Base-by-base conservation (phyloP, 2,329 filamentous ascomycete species). In the Aureobasidium mangrovei region DNA sequence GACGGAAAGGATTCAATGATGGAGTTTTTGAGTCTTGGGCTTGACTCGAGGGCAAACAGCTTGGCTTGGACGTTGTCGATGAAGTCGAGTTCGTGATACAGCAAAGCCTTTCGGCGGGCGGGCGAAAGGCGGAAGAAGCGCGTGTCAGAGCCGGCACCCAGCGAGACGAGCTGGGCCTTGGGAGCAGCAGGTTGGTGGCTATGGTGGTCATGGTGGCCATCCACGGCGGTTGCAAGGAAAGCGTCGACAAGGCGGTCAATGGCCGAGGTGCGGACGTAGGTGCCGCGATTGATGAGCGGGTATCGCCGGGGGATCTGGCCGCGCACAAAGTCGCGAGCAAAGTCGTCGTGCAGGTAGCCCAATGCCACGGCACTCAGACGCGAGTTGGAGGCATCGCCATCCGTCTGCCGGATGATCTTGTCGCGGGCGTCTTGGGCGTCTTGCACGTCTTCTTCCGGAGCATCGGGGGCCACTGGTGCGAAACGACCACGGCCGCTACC, bases 11-110 rank as follows among this genome's bases (percentile, higher is more conserved):
- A 24, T 31, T 36, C 18, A 12, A 53, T 38, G 26, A 63, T 65
- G 2, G 62, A 56, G 42, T 63, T 46, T 2, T 70, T 61, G 10
- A 66, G 59, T 12, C 46, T 45, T 4, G 67, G 60, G 6, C 66
- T 62, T 38, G 60, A 59, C 40, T 66, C 63, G 56, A 74, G 72
- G 39, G 66, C 62, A 7, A 59, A 56, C 42, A 86, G 77, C 70
- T 91, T 95, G 40, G 78, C 76, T 2, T 73, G 66, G n/a, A 82
- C 84, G 53, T 91, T 90, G 26, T 78, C 70, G 0, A 86, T 78
- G 63, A 97, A 97, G 69, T 98, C 93, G 55, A 98, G 75, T 69
- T 98, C 93, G 68, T 97, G 91, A 68, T 97, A 98, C 56, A 85
- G 67, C 18, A 95, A 69, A 9, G 65, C 56, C 29, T 63, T 62